These are phyloP conservation scores for Apiospora pterosperma DNA, from an alignment of 2,329 filamentous ascomycete species.

Conservation along the genomic window DNA sequence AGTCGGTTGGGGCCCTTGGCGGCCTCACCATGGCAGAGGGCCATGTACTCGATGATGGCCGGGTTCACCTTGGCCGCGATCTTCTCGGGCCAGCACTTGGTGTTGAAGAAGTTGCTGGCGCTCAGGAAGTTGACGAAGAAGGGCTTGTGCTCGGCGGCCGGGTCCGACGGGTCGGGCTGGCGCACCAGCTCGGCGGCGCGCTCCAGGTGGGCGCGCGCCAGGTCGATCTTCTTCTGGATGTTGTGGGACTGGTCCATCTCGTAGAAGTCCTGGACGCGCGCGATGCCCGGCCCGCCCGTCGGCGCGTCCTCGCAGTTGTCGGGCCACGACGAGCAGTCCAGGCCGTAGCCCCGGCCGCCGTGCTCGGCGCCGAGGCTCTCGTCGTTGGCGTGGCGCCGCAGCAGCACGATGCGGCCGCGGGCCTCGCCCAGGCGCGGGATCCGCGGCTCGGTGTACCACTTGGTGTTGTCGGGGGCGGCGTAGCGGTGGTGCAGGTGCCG, in stretches of 20 bases:
- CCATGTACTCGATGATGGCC: conserved; percentile 62
- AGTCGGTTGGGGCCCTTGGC: conserved; percentile 47
- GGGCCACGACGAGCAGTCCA: conserved; percentile 70
- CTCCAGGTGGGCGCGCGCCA: conserved; percentile 71
- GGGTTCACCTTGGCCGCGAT: conserved; percentile 89
- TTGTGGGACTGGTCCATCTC: conserved; percentile 73
- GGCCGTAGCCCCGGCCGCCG: conserved; percentile 50
- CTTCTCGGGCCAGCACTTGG: conserved; percentile 87
- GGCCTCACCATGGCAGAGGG: conserved; percentile 50
- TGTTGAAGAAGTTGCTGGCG: conserved; percentile 92
- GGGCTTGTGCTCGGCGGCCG: conserved; percentile 42
- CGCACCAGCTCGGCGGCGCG: conserved; percentile 57
- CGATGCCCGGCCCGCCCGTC: conserved; percentile 64
- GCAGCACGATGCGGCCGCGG: conserved; percentile 77
- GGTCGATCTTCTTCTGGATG: conserved; percentile 77
- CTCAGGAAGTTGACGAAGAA: conserved; percentile 89
- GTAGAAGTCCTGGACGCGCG: conserved; percentile 94
- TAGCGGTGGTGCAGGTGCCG: conserved; percentile 73
- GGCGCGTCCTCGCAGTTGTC: conserved; percentile 76
- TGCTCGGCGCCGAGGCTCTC: conserved; percentile 49
- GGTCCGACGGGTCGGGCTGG: conserved; percentile 29
- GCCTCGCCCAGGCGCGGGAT: conserved; percentile 77
- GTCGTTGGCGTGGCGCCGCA: conserved; percentile 74
- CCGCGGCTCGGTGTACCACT: conserved; percentile 76
- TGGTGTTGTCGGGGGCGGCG: conserved; percentile 42